Percentiles rank a stretch among this genome's conserved stretches.
Conservation (phyloP, 2,329 filamentous ascomycete species). For the Macrophomina phaseolina region DNA sequence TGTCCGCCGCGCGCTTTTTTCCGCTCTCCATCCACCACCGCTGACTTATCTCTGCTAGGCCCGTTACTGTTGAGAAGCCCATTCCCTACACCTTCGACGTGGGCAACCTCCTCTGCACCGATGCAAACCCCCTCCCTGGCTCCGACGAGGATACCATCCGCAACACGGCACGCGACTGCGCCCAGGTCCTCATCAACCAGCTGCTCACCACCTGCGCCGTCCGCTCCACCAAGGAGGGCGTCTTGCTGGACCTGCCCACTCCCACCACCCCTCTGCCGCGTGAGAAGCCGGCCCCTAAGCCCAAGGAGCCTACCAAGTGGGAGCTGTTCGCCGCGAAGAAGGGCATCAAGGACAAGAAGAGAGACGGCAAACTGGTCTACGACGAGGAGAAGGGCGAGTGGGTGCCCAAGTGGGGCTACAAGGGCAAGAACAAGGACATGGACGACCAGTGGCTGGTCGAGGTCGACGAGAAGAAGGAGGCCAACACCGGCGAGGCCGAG, state of each 20-base stretch:
- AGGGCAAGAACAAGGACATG: conserved; percentile 83
- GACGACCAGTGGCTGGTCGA: conserved; percentile 91
- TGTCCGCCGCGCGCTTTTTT: conserved; percentile 26
- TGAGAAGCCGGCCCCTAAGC: conserved; percentile 86
- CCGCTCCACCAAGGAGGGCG: conserved; percentile 69
- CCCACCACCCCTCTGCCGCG: conserved; percentile 76
- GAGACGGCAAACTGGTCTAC: conserved; percentile 80
- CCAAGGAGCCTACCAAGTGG: conserved; percentile 90
- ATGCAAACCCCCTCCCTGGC: conserved; percentile 79
- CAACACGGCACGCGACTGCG: conserved; percentile 81
- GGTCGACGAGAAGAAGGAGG: conserved; percentile 74
- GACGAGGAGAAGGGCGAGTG: conserved; percentile 86
- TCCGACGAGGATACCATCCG: conserved; percentile 71
- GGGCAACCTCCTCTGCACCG: conserved; percentile 81
- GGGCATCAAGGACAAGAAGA: conserved; percentile 88
- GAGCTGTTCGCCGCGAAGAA: conserved; percentile 95
- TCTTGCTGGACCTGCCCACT: conserved; percentile 78
- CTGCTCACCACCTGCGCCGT: conserved; percentile 88
- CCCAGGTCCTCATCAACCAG: conserved; percentile 92
- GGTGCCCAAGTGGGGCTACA: conserved; percentile 94
- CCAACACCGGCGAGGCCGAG: conserved; percentile 68
- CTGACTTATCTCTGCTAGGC: conserved; percentile 31
- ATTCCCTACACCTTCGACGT: conserved; percentile 94
- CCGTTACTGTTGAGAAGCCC: conserved; percentile 66
- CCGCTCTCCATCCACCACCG: background rate